Evolutionary conservation across 2,329 filamentous ascomycete species (phyloP).

Genomic region (Zelopaecilomyces penicillatus): DNA sequence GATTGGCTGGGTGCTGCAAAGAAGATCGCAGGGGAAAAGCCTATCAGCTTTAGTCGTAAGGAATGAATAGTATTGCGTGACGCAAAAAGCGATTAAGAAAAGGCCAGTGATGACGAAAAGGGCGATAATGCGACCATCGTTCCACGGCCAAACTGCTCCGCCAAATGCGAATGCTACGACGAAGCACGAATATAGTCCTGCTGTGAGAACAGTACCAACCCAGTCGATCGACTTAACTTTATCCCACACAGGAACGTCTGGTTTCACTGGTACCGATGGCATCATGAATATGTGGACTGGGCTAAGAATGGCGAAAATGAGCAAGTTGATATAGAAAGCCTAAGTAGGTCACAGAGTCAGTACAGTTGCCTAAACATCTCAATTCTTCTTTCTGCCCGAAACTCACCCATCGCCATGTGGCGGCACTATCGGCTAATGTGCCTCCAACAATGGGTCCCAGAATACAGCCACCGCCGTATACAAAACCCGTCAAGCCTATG

Average conservation of each 20-base stretch:
- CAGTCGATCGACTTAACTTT: constrained; percentile 31
- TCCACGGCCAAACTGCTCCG: constrained; percentile 38
- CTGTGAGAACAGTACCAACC: constrained; percentile 32
- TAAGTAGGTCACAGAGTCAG: no score
- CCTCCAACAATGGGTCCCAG: constrained; percentile 36
- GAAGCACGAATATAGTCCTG: constrained; percentile 28
- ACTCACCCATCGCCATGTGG: constrained; percentile 28
- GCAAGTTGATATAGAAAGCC: constrained; percentile 45
- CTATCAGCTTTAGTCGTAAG: constrained; percentile 2
- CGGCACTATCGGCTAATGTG: constrained; percentile 27
- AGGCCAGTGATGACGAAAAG: constrained; percentile 34
- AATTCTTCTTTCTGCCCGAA: no score
- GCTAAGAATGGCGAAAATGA: constrained; percentile 29
- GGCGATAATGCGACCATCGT: constrained; percentile 31
- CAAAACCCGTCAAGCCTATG: constrained; percentile 13
- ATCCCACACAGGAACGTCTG: constrained; percentile 6
- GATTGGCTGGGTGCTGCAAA: constrained; percentile 5
- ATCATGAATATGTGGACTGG: constrained; percentile 19
- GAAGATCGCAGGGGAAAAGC: constrained; percentile 3
- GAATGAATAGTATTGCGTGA: constrained; percentile 1
- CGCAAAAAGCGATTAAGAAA: constrained; percentile 11
- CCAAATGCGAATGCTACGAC: constrained; percentile 41
- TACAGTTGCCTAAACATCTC: no score
- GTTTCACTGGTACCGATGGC: constrained; percentile 6
- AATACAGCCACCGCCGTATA: constrained; percentile 15